Evolutionary conservation across 345 rosid species (phyloP), one percentile per base, ranked within the genome.

Genomic region (Citrus trifoliata): DNA sequence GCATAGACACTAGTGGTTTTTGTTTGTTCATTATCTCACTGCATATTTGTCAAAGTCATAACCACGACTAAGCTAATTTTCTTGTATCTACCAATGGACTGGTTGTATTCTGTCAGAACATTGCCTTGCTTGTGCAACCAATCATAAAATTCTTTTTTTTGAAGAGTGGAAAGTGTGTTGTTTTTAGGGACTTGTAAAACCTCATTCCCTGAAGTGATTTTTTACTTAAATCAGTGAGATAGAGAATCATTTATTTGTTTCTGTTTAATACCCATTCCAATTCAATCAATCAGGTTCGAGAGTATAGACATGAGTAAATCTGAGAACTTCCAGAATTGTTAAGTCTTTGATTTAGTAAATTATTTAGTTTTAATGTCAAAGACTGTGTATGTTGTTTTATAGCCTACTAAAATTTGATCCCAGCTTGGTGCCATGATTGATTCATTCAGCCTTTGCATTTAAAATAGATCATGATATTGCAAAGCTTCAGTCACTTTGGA

Each of bases 331-430:
- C 5, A 33, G 35, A 55, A 28, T 61, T 46, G 5, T 51, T 48
- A 63, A 64, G 55, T 35, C 25, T 40, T 16, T 62, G 33, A 27
- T 74, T 37, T 22, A 16, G 24, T 38, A 27, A 24, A 40, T 40
- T 27, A 10, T 24, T 61, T 6, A 25, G 35, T 72, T 79, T 46
- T 55, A 56, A 19, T 63, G 24, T 46, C 12, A 33, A 40, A 46
- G 33, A 28, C 5, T 71, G 18, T 71, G 51, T 71, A 51, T 78
- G 28, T 37, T 74, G 68, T 74, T 74, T 74, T 18, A 18, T 63
- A 27, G 63, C 33, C 18, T 42, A 28, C 30, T 28, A 62, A 21
- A 8, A 32, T 42, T 22, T 75, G 18, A 64, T 63, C 48, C 40
- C 14, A 27, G 10, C 21, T 27, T 16, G 6, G 59, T 42, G 7